Evolutionary conservation across 345 rosid genomes (phyloP), one percentile per base, ranked within the genome.

Genomic region (thale cress (Arabidopsis thaliana)): DNA sequence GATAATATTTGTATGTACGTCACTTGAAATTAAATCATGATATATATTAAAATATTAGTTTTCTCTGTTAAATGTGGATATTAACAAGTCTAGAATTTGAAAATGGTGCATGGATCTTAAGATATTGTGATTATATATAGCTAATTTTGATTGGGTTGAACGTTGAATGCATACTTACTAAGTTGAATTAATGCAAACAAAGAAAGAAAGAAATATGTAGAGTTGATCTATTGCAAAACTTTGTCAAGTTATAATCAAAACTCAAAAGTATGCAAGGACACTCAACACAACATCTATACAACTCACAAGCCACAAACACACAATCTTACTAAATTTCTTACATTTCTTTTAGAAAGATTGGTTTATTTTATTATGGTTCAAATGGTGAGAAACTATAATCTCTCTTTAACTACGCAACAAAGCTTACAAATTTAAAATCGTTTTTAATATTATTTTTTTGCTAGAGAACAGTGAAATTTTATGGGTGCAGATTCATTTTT

Each of bases 301-400:
- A 61, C 5, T 12, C 48, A 23, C 50, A 42, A 14, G 12, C 13
- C 36, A 4, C 24, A 14, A 23, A 23, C 20, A 40, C 14, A 37
- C 33, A 22, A 37, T 60, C 0, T 28, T 28, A 20, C 14, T 16
- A 34, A 6, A 5, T 53, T 25, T 10, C 32, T 12, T 59, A 37
- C 16, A 6, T 22, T 14, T 44, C 49, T 32, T 9, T 4, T 1
- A 59, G 0, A 22, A 59, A 8, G 20, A 12, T 7, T 44, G 37
- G 10, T 64, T 12, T 45, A 9, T 42, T 28, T 14, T 46, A 10
- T 63, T 25, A 8, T n/a, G 41, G 30, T 45, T 30, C 5, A 45
- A 30, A 64, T 64, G 68, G 68, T 64, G 55, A 64, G 55, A 45
- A 28, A 9, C n/a, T 8, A 14, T n/a, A 6, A 12, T 28, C 4